phyloP scores from a whole-genome alignment of 768 basidiomycete species.

The Austroboletus eburneus region DNA sequence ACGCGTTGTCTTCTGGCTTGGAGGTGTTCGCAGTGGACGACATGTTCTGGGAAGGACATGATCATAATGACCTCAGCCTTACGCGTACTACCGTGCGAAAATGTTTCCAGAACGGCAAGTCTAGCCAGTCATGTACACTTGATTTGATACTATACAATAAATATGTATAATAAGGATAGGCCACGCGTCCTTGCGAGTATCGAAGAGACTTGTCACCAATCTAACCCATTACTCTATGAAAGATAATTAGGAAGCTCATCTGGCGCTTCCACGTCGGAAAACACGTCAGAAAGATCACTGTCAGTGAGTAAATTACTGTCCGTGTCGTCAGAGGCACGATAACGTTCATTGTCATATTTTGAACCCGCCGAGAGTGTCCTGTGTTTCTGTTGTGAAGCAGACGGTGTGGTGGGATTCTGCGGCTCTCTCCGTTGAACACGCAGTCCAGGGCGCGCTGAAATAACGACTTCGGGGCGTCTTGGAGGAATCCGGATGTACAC shows the following conservation, averaged over 20 bases:
- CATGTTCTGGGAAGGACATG: conserved; percentile 23
- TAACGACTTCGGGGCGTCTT: conserved; percentile 20
- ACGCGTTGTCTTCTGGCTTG: conserved; percentile 34
- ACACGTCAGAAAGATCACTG: conserved; percentile 26
- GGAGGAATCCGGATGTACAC: conserved; percentile 26
- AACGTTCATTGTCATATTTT: conserved; percentile 14
- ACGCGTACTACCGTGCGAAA: conserved; percentile 26
- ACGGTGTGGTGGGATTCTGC: conserved; percentile 16
- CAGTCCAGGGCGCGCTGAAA: conserved; percentile 10
- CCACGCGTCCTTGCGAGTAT: conserved; percentile 9
- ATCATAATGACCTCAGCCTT: background rate
- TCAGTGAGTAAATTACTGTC: conserved; percentile 11
- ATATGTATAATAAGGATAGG: conserved; percentile 36
- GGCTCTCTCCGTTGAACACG: conserved; percentile 11
- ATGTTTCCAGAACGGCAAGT: background rate
- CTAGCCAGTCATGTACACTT: background rate
- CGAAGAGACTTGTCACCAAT: conserved; percentile 4
- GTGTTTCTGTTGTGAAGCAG: conserved; percentile 21
- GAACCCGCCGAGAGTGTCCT: conserved; percentile 17
- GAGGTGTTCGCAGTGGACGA: conserved; percentile 46
- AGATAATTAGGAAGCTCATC: conserved; percentile 25
- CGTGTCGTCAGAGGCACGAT: conserved; percentile 24
- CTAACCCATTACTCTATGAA: conserved; percentile 6
- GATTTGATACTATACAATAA: conserved; percentile 21
- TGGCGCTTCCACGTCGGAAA: conserved; percentile 19